These are phyloP conservation scores for Candida koratica DNA, from an alignment of 805 yeast genomes.

Conservation along the genomic window DNA sequence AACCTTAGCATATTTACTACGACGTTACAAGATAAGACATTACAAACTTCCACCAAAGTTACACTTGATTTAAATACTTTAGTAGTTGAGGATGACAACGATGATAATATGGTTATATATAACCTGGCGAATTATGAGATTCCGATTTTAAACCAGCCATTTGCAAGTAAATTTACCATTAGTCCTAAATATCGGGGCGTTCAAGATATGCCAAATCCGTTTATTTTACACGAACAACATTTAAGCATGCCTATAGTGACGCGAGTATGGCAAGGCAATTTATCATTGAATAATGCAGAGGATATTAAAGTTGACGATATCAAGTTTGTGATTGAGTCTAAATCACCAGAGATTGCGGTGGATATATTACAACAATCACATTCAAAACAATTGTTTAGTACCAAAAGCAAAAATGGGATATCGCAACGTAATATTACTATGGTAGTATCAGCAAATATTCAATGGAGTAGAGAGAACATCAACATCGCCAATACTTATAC, in stretches of 20 bases:
- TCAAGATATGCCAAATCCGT: slow-evolving; percentile 36
- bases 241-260: slow-evolving; percentile 28
- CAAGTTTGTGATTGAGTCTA: slow-evolving; percentile 19
- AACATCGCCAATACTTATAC: slow-evolving; percentile 24
- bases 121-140: slow-evolving; percentile 21
- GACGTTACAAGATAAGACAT: slow-evolving; percentile 13
- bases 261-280: slow-evolving; percentile 28
- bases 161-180: slow-evolving; percentile 19
- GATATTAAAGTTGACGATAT: slow-evolving; percentile 9
- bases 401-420: slow-evolving; percentile 36
- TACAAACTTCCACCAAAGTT: slow-evolving; percentile 11
- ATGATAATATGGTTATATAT: slow-evolving; percentile 19
- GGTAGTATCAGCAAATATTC: slow-evolving; percentile 20
- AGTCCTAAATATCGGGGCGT: slow-evolving; percentile 26
- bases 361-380: slow-evolving; percentile 11
- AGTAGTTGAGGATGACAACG: slow-evolving; percentile 21
- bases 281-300: slow-evolving; percentile 8
- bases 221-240: slow-evolving; percentile 21
- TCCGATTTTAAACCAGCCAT: slow-evolving; percentile 26
- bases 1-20: slow-evolving; percentile 23
- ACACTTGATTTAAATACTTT: slow-evolving; percentile 23
- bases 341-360: slow-evolving; percentile 25
- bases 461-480: slow-evolving; percentile 30
- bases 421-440: slow-evolving; percentile 38
- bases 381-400: slow-evolving; percentile 21